Conservation (phyloP, 306 rosid genomes). For the Pyrus communis region DNA sequence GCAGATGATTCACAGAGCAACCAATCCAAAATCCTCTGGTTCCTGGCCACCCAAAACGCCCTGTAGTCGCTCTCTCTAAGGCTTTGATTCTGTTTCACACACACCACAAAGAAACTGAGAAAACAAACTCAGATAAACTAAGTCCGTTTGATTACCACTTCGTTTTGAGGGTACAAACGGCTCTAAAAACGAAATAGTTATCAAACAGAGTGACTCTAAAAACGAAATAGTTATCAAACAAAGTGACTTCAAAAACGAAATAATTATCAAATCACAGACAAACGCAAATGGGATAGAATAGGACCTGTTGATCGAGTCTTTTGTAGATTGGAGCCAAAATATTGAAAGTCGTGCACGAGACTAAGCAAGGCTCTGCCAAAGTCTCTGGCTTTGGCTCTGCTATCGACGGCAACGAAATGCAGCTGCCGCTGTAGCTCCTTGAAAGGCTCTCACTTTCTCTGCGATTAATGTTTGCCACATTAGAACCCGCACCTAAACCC, state of each 20-base stretch:
- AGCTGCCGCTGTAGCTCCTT: conserved; percentile 14
- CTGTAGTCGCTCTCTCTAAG: conserved; percentile 63
- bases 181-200: too few species aligned
- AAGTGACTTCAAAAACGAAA: too few species aligned
- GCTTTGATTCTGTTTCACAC: conserved; percentile 49
- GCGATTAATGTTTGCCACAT: not conserved
- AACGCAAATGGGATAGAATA: not conserved
- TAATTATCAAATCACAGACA: not conserved
- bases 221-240: too few species aligned
- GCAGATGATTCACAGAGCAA: conserved; percentile 63
- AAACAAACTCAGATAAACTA: not conserved
- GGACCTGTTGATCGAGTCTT: conserved; percentile 76
- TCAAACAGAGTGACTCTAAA: too few species aligned
- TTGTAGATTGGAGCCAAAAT: conserved; percentile 82
- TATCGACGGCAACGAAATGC: conserved; percentile 22
- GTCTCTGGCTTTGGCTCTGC: conserved; percentile 26
- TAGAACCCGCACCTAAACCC: not conserved
- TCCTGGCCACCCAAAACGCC: conserved; percentile 58
- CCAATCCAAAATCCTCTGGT: conserved; percentile 64
- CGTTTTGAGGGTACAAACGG: not conserved
- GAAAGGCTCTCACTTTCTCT: conserved; percentile 33
- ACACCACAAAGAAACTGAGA: conserved; percentile 13
- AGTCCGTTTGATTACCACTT: not conserved
- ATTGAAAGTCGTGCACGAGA: conserved; percentile 83
- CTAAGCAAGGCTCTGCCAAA: conserved; percentile 17